Conservation (phyloP, 202 grass and related monocot species). For the Carex arenaria region DNA sequence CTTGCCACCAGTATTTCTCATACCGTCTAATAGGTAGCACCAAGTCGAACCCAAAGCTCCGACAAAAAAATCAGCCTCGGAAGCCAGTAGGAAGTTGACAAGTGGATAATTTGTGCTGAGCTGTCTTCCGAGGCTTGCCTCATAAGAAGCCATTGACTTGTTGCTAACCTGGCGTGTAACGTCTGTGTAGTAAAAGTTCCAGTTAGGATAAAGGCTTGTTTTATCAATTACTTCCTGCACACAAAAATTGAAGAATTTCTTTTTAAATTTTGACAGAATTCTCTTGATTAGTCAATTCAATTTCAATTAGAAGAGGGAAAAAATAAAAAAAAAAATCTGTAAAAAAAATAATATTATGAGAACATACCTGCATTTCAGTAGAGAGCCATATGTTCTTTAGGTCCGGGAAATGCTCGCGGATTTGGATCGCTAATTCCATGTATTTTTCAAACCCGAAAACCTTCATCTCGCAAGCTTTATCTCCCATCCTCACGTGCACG, state of each 20-base stretch:
- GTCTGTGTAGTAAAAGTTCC: conserved; percentile 69
- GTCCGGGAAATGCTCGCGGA: conserved; percentile 34
- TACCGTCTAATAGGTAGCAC: conserved; percentile 68
- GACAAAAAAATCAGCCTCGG: conserved; percentile 56
- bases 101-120: conserved; percentile 60
- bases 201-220: conserved; percentile 33
- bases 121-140: conserved; percentile 51
- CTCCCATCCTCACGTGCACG: conserved; percentile 73
- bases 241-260: not conserved
- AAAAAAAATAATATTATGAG: not conserved
- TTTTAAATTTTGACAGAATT: not conserved
- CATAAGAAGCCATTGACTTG: conserved; percentile 42
- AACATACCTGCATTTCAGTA: conserved; percentile 63
- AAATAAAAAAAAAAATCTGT: not conserved
- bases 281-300: not conserved
- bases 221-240: conserved; percentile 45
- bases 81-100: conserved; percentile 60
- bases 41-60: conserved; percentile 70
- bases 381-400: conserved; percentile 69
- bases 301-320: not conserved
- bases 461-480: conserved; percentile 75
- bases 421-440: conserved; percentile 41
- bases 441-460: conserved; percentile 53
- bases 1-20: conserved; percentile 59
- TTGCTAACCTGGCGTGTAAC: conserved; percentile 41